Evolutionary conservation across 805 yeast genomes (phyloP).

Genomic region (Candida cerambycidarum): DNA sequence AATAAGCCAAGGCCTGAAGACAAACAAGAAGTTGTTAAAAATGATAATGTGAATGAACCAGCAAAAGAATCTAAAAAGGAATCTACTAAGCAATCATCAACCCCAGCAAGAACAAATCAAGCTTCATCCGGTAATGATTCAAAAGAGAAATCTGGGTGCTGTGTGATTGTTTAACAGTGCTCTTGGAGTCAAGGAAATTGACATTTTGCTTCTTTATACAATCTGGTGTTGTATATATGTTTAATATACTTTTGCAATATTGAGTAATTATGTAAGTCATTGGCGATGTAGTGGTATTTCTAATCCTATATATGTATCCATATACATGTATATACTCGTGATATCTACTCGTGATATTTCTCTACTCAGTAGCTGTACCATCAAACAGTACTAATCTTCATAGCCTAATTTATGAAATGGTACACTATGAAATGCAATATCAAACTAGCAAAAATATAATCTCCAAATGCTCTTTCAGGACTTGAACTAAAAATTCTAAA

Average conservation of each 20-base stretch:
- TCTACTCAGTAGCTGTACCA: too few relatives aligned
- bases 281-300: too few relatives aligned
- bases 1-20: slow-evolving; percentile 6
- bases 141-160: slow-evolving; percentile 37
- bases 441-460: slow-evolving; percentile 82
- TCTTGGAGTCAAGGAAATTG: background rate
- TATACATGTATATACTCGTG: too few relatives aligned
- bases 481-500: slow-evolving; percentile 10
- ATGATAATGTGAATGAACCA: slow-evolving; percentile 11
- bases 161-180: slow-evolving; percentile 29
- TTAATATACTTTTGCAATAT: slow-evolving; percentile 8
- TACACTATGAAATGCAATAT: slow-evolving; percentile 83
- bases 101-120: slow-evolving; percentile 14
- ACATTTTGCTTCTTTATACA: slow-evolving; percentile 6
- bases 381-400: too few relatives aligned
- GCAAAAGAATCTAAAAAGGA: slow-evolving; percentile 8
- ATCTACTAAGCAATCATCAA: slow-evolving; percentile 10
- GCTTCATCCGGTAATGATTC: slow-evolving; percentile 16
- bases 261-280: background rate
- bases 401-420: slow-evolving; percentile 78
- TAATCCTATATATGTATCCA: too few relatives aligned
- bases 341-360: too few relatives aligned
- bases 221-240: slow-evolving; percentile 13
- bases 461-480: slow-evolving; percentile 74
- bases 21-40: background rate